Evolutionary conservation across 805 yeast species (phyloP), one percentile per base, ranked within the genome.

Genomic region (Pichia nakasei): DNA sequence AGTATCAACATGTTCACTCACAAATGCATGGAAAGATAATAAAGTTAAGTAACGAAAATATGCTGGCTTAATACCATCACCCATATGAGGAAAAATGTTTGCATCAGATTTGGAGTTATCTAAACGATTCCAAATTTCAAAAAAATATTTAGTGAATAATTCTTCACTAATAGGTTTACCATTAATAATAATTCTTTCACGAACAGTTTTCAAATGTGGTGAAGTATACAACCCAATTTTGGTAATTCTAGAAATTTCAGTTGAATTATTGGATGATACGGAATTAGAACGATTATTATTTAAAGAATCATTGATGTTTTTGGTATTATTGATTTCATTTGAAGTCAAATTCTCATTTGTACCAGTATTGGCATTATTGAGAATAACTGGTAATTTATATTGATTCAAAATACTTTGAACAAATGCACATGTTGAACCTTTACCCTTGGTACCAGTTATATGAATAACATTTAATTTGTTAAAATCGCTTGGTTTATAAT

Each of bases 381-480:
- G 26, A 11, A 39, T n/a, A n/a, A 38, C 27, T 9, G 49, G 62
- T 22, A 35, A 50, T 48, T 63, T 66, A 55, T 86, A 86, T 57
- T 86, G 86, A 8, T 64, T 57, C 48, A 94, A 63, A 34, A 94
- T 86, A 3, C 93, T 78, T 55, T 85, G 85, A 3, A 88, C 77
- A 58, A 93, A 93, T 0, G 98, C 96, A 63, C 97, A 91, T 0
- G 97, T 91, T 0, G 97, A 88, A 1, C 99, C 99, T 65, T 93
- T 93, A 13, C 99, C 99, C 61, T 93, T 93, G 1, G 99, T 93
- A 19, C 99, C 99, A 0, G 99, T 89, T 32, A 94, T 82, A 58
- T 93, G 99, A 35, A 93, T 73, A 3, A 88, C 72, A 53, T 89
- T 89, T 53, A 93, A 61, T 48, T 64, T 71, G 64, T 89, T 77